Evolutionary conservation across 495 filamentous ascomycete genomes (phyloP), one percentile per base, ranked within the genome.

Genomic region (Eremomyces bilateralis): DNA sequence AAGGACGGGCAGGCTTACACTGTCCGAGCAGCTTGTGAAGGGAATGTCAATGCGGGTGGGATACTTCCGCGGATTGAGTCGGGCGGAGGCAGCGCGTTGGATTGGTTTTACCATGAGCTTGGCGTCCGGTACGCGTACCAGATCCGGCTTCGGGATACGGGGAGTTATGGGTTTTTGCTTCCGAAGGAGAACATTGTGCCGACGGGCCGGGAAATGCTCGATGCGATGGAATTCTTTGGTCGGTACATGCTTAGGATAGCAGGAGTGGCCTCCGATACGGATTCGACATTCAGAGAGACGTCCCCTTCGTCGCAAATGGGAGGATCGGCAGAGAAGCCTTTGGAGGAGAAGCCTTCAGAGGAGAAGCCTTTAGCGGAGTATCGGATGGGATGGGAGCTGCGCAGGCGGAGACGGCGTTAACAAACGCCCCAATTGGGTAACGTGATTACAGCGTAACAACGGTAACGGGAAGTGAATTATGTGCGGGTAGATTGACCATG

Each of bases 61-160:
- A 25, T 59, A 4, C 49, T 62, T 31, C 47, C 51, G 30, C 60
- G 64, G 19, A 65, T 73, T 41, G 76, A 81, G 35, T 57, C 65
- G 1, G 65, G 68, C 31, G 83, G 85, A 11, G 88, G 88, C 11
- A 84, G 80, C 25, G 80, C 80, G 4, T 69, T 97, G 29, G 88
- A 95, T 53, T 97, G 80, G 71, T 91, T 97, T 54, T 94, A 94
- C 50, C 81, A 88, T 37, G 76, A 88, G 44, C 53, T 93, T 20
- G 58, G 66, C 29, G 76, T 85, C n/a, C 68, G 61, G 21, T 88
- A 77, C 47, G 72, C 80, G 18, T 97, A 90, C 47, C 88, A 95
- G 58, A 77, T 97, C 51, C 95, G 94, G 53, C 60, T 97, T 16
- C 65, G 88, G 22, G 88, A 97, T 56, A 91, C 80, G 0, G 88